Percentiles rank a stretch among this genome's conserved stretches.
phyloP scores from a whole-genome alignment of 2,329 filamentous ascomycete genomes.

The Coniella lustricola region DNA sequence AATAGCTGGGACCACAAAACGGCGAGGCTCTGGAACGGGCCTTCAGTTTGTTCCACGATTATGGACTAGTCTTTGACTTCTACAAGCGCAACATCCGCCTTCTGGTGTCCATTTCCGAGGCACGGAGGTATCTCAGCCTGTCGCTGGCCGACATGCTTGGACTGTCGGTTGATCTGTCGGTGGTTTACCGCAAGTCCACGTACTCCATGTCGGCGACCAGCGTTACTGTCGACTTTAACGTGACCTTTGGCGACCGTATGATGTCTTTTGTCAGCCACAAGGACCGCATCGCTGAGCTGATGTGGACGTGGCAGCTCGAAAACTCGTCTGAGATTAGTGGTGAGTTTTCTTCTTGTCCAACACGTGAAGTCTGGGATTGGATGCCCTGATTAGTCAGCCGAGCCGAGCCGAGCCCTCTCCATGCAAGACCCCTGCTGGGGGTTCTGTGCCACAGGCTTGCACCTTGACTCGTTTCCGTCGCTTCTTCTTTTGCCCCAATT shows the following conservation, averaged over 20 bases:
- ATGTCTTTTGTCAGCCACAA: conserved; percentile 17
- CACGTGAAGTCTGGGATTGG: neutral
- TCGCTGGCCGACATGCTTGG: conserved; percentile 18
- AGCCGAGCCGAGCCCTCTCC: conserved; percentile 2
- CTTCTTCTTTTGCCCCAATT: neutral
- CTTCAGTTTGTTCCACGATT: conserved; percentile 16
- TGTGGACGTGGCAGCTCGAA: conserved; percentile 17
- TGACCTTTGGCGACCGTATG: conserved; percentile 15
- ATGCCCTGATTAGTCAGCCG: conserved; percentile 12
- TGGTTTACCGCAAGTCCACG: conserved; percentile 15
- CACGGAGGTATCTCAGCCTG: conserved; percentile 16
- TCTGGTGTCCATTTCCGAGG: conserved; percentile 15
- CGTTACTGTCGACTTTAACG: conserved; percentile 16
- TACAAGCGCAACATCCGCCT: conserved; percentile 16
- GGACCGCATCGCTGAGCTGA: conserved; percentile 16
- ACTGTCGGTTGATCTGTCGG: conserved; percentile 14
- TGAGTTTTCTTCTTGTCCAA: conserved; percentile 1
- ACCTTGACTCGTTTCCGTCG: neutral
- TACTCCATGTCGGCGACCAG: conserved; percentile 14
- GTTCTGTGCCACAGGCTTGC: neutral
- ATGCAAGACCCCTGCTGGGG: conserved; percentile 13
- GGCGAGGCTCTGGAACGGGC: conserved; percentile 16
- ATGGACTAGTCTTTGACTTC: conserved; percentile 15
- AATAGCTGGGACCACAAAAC: conserved; percentile 14
- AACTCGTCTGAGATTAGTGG: conserved; percentile 16